Base-by-base conservation (phyloP, 805 yeast species). In the Wickerhamiella dianesei region DNA sequence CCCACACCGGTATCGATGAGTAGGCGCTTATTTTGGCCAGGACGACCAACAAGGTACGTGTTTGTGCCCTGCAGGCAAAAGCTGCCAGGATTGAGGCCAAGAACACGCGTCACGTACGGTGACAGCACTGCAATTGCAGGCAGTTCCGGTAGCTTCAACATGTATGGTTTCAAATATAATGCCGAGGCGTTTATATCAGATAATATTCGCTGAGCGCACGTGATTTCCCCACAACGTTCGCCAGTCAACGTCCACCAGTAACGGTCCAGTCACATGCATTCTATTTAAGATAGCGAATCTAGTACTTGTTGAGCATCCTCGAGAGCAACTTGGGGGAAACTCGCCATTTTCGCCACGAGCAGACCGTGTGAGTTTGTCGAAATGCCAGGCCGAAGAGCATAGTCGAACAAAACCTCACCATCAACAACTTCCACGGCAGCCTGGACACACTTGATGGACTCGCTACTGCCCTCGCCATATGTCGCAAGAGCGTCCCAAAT, bases 261-360 rank as follows among this genome's bases (percentile, higher is more conserved):
- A n/a, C n/a, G n/a, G n/a, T n/a, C n/a, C n/a, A n/a, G n/a, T n/a
- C n/a, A n/a, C n/a, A n/a, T n/a, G n/a, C n/a, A n/a, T n/a, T 14
- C 5, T 19, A 39, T 39, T 9, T 19, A 39, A 13, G 14, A 5
- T 8, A 39, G 8, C 8, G 21, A 20, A 19, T 39, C 41, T 5
- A 39, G 25, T 14, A 39, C 18, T 8, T 12, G 8, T 8, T 22
- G 41, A 22, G 94, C 94, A 36, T 69, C 63, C 1, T 62, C 50
- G 16, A 85, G 55, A 1, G 86, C 85, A 2, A 62, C 59, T 5
- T 52, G 52, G 0, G 95, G 95, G 52, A 84, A 80, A 0, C 94
- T 94, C 0, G 95, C 94, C 56, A 78, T 63, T 55, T 73, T 70
- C 0, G 95, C 95, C 9, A 84, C 81, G 46, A 75, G 77, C 12